Base-by-base conservation (phyloP, 345 rosid genomes). In the Mercurialis annua region DNA sequence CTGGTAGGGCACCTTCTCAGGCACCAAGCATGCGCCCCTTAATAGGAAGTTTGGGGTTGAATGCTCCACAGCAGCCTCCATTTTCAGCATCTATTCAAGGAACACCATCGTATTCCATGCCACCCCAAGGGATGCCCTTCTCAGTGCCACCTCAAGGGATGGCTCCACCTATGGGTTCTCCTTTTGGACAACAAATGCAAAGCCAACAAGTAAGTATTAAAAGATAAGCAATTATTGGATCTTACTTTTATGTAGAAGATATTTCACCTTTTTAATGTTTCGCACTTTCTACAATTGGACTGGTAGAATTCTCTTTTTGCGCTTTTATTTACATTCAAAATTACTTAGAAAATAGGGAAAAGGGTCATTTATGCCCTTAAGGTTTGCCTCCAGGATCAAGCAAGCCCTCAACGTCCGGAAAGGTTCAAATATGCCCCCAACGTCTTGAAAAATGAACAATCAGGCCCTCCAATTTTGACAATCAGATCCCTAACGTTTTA, bases 171-270 rank as follows among this genome's bases (percentile, higher is more conserved):
- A 34, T 81, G 31, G 81, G 73, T 76, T 76, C 80, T 63, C 87
- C 97, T 62, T 93, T 81, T 78, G 90, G 87, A 59, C 79, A 82
- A 74, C 94, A 84, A 67, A 72, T 77, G 80, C 86, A 81, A 64
- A 58, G 77, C 21, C 85, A 70, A 65, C 79, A 80, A 77, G 87
- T 88, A 67, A 65, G 78, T 70, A 30, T 23, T 36, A 31, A 36
- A 33, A 48, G 20, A 12, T 57, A 6, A 48, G 51, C 47, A 27
- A 2, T 20, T 11, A 1, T 65, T 16, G 44, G 2, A 24, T 33
- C 26, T 18, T 17, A 26, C 24, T 20, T 10, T 6, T 23, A 23
- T 68, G 24, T 12, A 34, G 49, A 59, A 40, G n/a, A 16, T 33
- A 70, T 54, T 55, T 54, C 20, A 44, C 17, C 21, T 16, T 14